Conservation (phyloP, 495 filamentous ascomycete genomes). For the Elasticomyces elasticus region DNA sequence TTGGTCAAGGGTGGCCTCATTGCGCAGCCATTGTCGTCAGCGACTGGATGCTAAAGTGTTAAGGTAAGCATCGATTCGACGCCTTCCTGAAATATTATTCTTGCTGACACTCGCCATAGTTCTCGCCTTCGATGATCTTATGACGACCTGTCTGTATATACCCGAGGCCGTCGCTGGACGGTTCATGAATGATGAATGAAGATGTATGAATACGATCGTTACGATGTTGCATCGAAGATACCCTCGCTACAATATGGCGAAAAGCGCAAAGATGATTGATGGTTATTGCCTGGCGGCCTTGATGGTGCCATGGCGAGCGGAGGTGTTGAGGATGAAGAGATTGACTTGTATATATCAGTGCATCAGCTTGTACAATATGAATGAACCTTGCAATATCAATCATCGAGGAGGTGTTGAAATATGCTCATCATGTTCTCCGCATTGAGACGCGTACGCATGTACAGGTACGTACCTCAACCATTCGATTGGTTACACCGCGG, state of each 20-base stretch:
- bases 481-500: too few relatives aligned
- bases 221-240: constrained; percentile 5
- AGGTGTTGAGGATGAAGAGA: neutral
- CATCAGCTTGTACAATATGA: too few relatives aligned
- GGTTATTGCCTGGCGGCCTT: neutral
- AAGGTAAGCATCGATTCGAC: too few relatives aligned
- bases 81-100: too few relatives aligned
- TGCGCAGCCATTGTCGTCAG: constrained; percentile 36
- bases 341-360: neutral
- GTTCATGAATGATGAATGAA: neutral
- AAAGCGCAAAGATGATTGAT: constrained; percentile 12
- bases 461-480: neutral
- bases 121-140: neutral
- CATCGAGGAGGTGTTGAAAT: too few relatives aligned
- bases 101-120: too few relatives aligned
- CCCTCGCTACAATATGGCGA: constrained; percentile 8
- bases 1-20: constrained; percentile 49
- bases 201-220: constrained; percentile 1
- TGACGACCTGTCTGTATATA: neutral
- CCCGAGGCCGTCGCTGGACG: neutral
- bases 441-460: neutral
- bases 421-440: neutral
- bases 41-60: constrained; percentile 7
- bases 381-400: too few relatives aligned
- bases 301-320: neutral